Evolutionary conservation across 192 early-diverging fungal species (phyloP), one percentile per base, ranked within the genome.

Genomic region (Pecoramyces ruminantium): DNA sequence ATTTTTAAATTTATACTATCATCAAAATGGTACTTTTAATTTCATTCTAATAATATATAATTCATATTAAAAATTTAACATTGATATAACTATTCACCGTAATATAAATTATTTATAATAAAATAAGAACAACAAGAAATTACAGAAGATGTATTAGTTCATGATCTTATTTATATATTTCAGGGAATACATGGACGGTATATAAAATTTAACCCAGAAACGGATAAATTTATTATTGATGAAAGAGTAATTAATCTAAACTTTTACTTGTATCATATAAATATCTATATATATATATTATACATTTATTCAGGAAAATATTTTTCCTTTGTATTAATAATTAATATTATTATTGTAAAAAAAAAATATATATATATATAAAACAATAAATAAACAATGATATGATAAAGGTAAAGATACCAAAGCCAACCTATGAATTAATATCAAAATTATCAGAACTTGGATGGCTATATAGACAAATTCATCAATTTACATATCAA

Each of bases 101-200:
- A n/a, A n/a, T n/a, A n/a, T n/a, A n/a, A n/a, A n/a, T n/a, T n/a
- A n/a, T n/a, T n/a, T n/a, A n/a, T n/a, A 29, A 11, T 4, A 38
- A 11, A 25, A 78, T 8, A 38, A 82, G 81, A 30, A 30, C 34
- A 34, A 18, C 29, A 67, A 42, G 82, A 90, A 34, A 84, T 91
- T 15, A 79, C 87, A 21, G 94, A 95, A 81, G 84, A 86, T 4
- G 86, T 86, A 4, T 85, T 96, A 51, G 83, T 99, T 30, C 91
- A 92, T 8, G 97, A 99, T 81, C 84, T 97, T 78, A 88, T 99
- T 9, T 99, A 92, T 83, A 89, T 96, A 25, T 93, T 97, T 85
- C 97, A 99, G 84, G 97, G 94, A 0, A 93, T 99, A 78, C 93
- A 97, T 84, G 97, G 97, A 30, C 89, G 89, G 79, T 92, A 91